Base-by-base conservation (phyloP, 2,329 filamentous ascomycete genomes). In the Colletotrichum sublineola region DNA sequence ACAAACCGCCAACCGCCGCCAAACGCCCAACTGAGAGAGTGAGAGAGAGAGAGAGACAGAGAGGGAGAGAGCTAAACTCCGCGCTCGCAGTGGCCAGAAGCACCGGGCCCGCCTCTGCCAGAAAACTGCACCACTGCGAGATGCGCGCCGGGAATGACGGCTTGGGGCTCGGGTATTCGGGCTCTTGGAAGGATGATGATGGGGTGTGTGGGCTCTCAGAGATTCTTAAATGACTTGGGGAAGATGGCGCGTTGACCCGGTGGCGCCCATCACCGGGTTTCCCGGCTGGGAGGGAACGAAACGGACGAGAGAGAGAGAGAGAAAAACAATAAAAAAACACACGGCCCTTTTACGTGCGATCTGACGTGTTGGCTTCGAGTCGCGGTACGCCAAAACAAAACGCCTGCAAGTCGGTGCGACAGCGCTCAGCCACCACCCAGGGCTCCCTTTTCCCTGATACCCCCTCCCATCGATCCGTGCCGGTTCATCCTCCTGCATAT, bases 321-420 rank as follows among this genome's bases (percentile, higher is more conserved):
- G 3, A 29, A 29, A n/a, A 52, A 8, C 33, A 36, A 52, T n/a
- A n/a, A 20, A 12, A 24, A 44, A 24, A 53, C 70, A 48, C 70
- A 64, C 70, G 70, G 66, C 46, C 66, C 64, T 24, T 40, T 48
- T 20, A 20, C 20, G 53, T 18, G 61, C 58, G 55, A 48, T 33
- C 66, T 73, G 70, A 70, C 70, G 66, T 73, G 44, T 56, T 52
- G 70, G 55, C 66, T 64, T 55, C 61, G 15, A 36, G 60, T 73
- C 66, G 64, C 66, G 70, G 60, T 31, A 64, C 48, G 66, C 60
- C 57, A 63, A 48, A 36, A 44, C 2, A 46, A 31, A 58, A 57
- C 52, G 60, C 60, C 55, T 61, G 70, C 61, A 58, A 60, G 68
- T 71, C 58, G 58, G 67, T 73, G 61, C 58, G 31, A 36, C 58